A percentile compares a stretch with the other conserved stretches of the same genome.
phyloP scores from a whole-genome alignment of 805 yeast genomes.

The Saccharomycopsis microspora region DNA sequence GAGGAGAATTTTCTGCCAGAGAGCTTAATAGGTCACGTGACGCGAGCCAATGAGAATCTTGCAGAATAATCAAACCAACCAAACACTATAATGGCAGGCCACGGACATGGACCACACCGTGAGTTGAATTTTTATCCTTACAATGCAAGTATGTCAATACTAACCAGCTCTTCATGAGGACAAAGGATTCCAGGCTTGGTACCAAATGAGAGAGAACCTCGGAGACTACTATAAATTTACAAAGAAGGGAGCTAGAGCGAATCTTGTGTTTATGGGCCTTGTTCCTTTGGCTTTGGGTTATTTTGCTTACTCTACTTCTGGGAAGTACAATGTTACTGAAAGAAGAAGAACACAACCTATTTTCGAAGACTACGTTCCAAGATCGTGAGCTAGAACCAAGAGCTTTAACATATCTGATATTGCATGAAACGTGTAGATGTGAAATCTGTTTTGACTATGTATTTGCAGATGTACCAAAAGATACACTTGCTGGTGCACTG shows the following conservation, averaged over 20 bases:
- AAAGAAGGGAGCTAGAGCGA: conserved; percentile 13
- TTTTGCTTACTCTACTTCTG: conserved; percentile 22
- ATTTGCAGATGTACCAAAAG: too few relatives aligned
- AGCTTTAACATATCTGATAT: background rate
- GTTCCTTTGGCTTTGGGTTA: conserved; percentile 25
- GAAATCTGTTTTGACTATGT: too few relatives aligned
- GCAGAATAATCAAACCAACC: background rate
- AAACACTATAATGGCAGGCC: conserved; percentile 12
- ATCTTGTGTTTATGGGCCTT: conserved; percentile 18
- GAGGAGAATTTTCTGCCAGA: too few relatives aligned
- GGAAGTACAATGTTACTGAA: conserved; percentile 4
- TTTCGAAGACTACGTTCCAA: conserved; percentile 14
- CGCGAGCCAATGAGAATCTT: background rate
- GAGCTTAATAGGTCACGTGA: background rate
- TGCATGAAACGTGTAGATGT: too few relatives aligned
- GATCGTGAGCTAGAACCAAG: background rate
- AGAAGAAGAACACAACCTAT: conserved; percentile 13
- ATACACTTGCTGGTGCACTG: too few relatives aligned
- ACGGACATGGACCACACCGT: conserved; percentile 17
- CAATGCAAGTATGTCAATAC: background rate
- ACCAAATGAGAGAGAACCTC: conserved; percentile 16
- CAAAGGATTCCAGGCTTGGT: conserved; percentile 14
- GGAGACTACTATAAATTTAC: conserved; percentile 16
- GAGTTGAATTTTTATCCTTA: conserved; percentile 1
- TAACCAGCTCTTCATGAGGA: conserved; percentile 13